A percentile compares a stretch with the other conserved stretches of the same genome.
Conservation (phyloP, 305 asterid species). For the Fraxinus paxiana region DNA sequence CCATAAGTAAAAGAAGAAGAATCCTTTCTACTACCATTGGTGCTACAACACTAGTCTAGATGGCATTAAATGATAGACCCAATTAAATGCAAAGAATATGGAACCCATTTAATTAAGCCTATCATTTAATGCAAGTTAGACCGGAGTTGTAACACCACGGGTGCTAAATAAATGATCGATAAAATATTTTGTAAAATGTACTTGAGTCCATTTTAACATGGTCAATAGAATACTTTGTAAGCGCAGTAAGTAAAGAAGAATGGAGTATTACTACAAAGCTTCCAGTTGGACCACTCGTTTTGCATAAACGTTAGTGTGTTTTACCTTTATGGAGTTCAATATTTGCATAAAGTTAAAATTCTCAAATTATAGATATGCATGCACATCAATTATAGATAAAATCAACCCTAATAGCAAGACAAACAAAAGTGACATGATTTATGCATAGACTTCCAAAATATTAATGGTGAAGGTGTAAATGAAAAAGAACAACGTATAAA, state of each 20-base stretch:
- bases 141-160: background rate
- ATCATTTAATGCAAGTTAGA: background rate
- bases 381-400: background rate
- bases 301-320: background rate
- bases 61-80: background rate
- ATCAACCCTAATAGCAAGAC: background rate
- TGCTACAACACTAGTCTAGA: background rate
- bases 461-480: background rate
- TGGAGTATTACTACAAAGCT: background rate
- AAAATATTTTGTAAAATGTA: background rate
- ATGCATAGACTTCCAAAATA: constrained; percentile 10
- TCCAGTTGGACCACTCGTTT: background rate
- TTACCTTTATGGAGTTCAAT: background rate
- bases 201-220: background rate
- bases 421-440: background rate
- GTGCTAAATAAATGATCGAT: background rate
- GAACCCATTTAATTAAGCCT: background rate
- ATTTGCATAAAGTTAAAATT: background rate
- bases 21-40: background rate
- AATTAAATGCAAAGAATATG: background rate
- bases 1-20: background rate
- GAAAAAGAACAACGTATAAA: background rate
- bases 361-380: background rate
- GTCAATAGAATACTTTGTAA: background rate
- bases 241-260: background rate